Percentiles rank a stretch among this genome's conserved stretches.
Evolutionary conservation across 2,329 filamentous ascomycete genomes (phyloP).

Genomic region (Verticillium albo-atrum): DNA sequence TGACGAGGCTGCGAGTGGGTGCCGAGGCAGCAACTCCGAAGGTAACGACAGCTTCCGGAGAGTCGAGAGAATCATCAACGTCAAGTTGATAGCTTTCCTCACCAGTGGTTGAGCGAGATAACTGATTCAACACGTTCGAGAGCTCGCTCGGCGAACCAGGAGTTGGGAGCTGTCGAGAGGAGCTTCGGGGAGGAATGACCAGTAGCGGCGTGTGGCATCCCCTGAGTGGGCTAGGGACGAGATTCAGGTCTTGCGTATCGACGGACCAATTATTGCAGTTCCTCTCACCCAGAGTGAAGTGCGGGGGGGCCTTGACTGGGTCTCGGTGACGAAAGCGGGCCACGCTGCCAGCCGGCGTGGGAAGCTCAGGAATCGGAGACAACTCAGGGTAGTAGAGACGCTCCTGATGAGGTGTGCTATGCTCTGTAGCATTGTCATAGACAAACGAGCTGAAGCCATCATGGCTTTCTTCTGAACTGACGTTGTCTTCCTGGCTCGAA

Average conservation of each 20-base stretch:
- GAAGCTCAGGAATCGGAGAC: not conserved
- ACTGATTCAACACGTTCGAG: not conserved
- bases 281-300: not conserved
- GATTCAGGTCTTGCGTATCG: not conserved
- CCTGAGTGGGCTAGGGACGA: not conserved
- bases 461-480: not conserved
- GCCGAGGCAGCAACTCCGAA: not conserved
- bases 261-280: not conserved
- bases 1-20: not conserved
- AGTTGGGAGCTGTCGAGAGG: not conserved
- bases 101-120: not conserved
- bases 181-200: not conserved
- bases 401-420: not conserved
- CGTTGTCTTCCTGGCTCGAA: not conserved
- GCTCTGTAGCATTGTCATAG: not conserved
- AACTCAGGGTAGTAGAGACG: not conserved
- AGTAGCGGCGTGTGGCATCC: not conserved
- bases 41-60: not conserved
- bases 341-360: not conserved
- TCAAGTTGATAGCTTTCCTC: not conserved
- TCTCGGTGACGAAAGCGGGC: not conserved
- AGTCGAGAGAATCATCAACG: not conserved
- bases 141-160: not conserved
- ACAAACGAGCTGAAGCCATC: too few relatives aligned
- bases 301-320: not conserved